These are phyloP conservation scores for Colletotrichum sp. DNA, from an alignment of 2,329 filamentous ascomycete genomes.

Conservation along the genomic window DNA sequence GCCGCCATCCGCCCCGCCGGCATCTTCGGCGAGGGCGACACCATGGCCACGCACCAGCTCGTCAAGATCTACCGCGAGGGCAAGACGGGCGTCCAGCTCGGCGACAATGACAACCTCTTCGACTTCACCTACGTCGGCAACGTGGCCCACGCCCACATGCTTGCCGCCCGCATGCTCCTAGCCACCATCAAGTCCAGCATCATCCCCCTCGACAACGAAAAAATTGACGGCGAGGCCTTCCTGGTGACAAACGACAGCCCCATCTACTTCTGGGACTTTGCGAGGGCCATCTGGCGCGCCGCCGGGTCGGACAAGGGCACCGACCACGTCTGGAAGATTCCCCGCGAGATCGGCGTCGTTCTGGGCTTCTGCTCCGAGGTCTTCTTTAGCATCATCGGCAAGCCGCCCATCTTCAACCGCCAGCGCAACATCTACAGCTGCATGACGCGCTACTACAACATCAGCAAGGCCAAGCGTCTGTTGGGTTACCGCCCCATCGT, in stretches of 20 bases:
- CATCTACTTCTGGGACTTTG: conserved; percentile 90
- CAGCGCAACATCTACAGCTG: conserved; percentile 69
- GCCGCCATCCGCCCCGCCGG: conserved; percentile 83
- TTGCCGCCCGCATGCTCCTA: conserved; percentile 78
- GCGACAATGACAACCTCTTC: conserved; percentile 68
- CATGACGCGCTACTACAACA: conserved; percentile 81
- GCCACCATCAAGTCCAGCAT: conserved; percentile 54
- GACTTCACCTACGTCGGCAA: conserved; percentile 71
- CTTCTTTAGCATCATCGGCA: conserved; percentile 52
- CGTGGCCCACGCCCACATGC: conserved; percentile 78
- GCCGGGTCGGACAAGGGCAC: conserved; percentile 59
- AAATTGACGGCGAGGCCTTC: conserved; percentile 85
- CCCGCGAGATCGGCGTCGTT: conserved; percentile 54
- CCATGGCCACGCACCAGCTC: conserved; percentile 75
- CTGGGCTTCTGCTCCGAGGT: conserved; percentile 61
- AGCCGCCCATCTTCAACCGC: conserved; percentile 62
- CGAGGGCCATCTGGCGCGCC: conserved; percentile 75
- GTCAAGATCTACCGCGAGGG: conserved; percentile 72
- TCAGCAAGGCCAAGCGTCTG: conserved; percentile 74
- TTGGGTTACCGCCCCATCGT: conserved; percentile 75
- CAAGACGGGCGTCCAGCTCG: conserved; percentile 81
- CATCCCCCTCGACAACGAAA: conserved; percentile 72
- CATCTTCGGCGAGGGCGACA: conserved; percentile 91
- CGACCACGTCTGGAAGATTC: conserved; percentile 60
- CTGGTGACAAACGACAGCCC: conserved; percentile 90